Conservation (phyloP, 495 filamentous ascomycete genomes). For the Penicillium desertorum region DNA sequence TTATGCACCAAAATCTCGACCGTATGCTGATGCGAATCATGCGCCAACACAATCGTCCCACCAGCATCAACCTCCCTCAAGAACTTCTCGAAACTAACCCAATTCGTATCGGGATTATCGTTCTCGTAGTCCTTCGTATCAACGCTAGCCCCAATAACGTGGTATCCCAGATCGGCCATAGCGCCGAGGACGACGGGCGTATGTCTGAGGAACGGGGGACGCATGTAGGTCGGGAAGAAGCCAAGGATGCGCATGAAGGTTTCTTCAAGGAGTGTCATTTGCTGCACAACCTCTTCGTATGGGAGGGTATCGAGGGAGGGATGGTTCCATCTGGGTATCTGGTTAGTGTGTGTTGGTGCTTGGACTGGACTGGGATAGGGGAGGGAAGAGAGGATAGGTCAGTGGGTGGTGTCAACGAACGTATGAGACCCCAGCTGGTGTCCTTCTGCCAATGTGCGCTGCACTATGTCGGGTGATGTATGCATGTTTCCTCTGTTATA, state of each 20-base stretch:
- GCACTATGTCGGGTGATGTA: constrained; percentile 52
- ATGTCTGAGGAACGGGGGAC: constrained; percentile 43
- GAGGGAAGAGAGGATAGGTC: neutral
- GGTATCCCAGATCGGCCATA: constrained; percentile 42
- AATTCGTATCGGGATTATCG: constrained; percentile 28
- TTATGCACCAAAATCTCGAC: constrained; percentile 34
- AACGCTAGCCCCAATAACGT: constrained; percentile 43
- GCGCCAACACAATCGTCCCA: constrained; percentile 42
- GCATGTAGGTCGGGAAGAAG: constrained; percentile 72
- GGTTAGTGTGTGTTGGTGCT: neutral
- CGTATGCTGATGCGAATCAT: constrained; percentile 48
- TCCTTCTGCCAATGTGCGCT: constrained; percentile 59
- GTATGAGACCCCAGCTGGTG: constrained; percentile 80
- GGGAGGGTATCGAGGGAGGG: constrained; percentile 56
- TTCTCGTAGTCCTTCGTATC: constrained; percentile 49
- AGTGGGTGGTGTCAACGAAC: constrained; percentile 36
- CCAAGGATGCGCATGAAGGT: constrained; percentile 67
- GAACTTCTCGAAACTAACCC: constrained; percentile 35
- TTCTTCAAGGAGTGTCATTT: constrained; percentile 71
- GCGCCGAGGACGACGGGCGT: constrained; percentile 26
- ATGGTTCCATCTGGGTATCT: constrained; percentile 53
- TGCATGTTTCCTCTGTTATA: constrained; percentile 60
- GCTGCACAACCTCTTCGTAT: constrained; percentile 51
- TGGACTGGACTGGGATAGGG: neutral
- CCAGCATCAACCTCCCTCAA: constrained; percentile 27